Evolutionary conservation across 228 moss, liverwort and hornwort species (phyloP).

Genomic region (Sphagnum fallax): DNA sequence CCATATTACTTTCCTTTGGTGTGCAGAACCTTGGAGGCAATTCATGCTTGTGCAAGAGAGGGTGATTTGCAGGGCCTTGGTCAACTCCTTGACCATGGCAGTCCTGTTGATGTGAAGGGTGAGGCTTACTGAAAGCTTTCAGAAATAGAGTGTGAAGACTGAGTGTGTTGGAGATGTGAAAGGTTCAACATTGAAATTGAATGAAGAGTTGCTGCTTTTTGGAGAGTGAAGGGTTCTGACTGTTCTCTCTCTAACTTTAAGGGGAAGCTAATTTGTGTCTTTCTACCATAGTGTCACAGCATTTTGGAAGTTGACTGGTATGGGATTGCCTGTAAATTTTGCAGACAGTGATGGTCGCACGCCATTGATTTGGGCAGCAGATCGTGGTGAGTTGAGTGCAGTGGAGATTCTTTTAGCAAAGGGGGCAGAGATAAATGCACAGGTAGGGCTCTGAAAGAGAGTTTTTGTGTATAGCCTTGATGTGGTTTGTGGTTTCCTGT

Average conservation of each 20-base stretch:
- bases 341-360: slow-evolving; percentile 97
- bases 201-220: too few species aligned
- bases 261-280: too few species aligned
- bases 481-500: neutral
- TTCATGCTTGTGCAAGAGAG: slow-evolving; percentile 88
- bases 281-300: too few species aligned
- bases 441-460: slow-evolving; percentile 19
- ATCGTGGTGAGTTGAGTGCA: slow-evolving; percentile 78
- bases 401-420: slow-evolving; percentile 80
- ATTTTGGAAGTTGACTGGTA: neutral
- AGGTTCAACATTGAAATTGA: too few species aligned
- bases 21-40: slow-evolving; percentile 69
- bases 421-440: slow-evolving; percentile 88
- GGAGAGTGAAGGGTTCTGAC: too few species aligned
- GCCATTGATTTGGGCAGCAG: slow-evolving; percentile 96
- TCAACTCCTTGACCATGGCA: slow-evolving; percentile 68
- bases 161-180: too few species aligned
- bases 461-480: neutral
- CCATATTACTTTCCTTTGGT: too few species aligned
- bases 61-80: slow-evolving; percentile 74
- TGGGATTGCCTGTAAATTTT: slow-evolving; percentile 1
- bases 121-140: slow-evolving; percentile 3
- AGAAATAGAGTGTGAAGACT: too few species aligned
- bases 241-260: too few species aligned
- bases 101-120: slow-evolving; percentile 68